Evolutionary conservation across 2,329 filamentous ascomycete species (phyloP).

Genomic region (Teratosphaeria pseudoeucalypti): DNA sequence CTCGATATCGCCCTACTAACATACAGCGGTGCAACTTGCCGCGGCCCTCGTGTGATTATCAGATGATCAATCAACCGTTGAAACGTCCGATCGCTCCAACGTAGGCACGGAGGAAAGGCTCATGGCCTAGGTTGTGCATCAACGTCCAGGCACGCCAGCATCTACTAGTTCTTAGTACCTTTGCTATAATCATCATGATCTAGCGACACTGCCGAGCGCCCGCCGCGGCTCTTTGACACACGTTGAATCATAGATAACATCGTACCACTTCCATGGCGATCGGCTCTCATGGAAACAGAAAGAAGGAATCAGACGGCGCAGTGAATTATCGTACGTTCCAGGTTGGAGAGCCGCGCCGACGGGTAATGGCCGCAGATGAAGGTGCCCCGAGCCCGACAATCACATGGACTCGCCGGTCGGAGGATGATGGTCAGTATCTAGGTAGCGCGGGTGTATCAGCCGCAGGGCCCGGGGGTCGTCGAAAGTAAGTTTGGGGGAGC

Average conservation of each 20-base stretch:
- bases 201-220: not conserved
- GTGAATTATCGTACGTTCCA: constrained; percentile 1
- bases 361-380: too few species aligned
- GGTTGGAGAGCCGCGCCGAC: constrained; percentile 2
- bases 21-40: not conserved
- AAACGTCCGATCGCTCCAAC: not conserved
- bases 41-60: not conserved
- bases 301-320: not conserved
- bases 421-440: not conserved
- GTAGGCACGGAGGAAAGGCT: too few species aligned
- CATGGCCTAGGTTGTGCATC: not conserved
- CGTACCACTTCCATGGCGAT: not conserved
- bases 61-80: not conserved
- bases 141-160: constrained; percentile 1
- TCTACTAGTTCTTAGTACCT: too few species aligned
- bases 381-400: not conserved
- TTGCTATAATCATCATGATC: not conserved
- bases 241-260: not conserved
- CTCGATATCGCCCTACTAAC: not conserved
- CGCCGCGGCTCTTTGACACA: not conserved
- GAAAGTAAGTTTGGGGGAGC: not conserved
- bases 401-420: not conserved
- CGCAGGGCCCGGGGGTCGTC: not conserved
- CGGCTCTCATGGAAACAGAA: not conserved
- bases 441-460: not conserved